Evolutionary conservation across 2,329 filamentous ascomycete genomes (phyloP), one percentile per base, ranked within the genome.

Genomic region (Aspergillus costaricaensis): DNA sequence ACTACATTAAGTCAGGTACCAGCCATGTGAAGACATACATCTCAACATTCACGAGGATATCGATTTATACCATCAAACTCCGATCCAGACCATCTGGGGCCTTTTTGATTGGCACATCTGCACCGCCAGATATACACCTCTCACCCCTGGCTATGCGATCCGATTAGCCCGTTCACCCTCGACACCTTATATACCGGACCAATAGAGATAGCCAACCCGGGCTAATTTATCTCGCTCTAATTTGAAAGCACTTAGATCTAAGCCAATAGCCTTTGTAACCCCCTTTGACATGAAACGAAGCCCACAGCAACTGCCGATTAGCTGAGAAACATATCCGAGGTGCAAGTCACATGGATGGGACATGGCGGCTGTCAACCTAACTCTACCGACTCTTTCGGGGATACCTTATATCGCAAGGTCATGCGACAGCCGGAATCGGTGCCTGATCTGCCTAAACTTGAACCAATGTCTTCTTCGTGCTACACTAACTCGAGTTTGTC

Each of bases 401-500:
- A 17, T 30, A 50, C 7, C 17, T 50, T 62, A 60, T 50, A 54
- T 52, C 21, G 19, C 60, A 57, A 50, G 55, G 55, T 62, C 61
- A 62, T 62, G 61, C 23, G 61, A 60, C 43, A 25, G 25, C 15
- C 19, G 44, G 21, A 32, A 41, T 52, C 48, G 48, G 60, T 62
- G 57, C 60, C 60, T 62, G 60, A 62, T 57, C 59, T 62, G 57
- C 58, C 49, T 51, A 39, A 41, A 49, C 49, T 36, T 44, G 41
- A 62, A 58, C 39, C 52, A 17, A 38, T 49, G 56, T 36, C 17
- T 19, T 19, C n/a, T 19, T 30, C 27, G 36, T 44, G 15, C 21
- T 39, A 39, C 57, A 41, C 59, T 19, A 19, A 19, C 21, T 53
- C 30, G 50, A 55, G 53, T 47, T 32, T 48, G 47, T 27, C 49